Percentiles rank a stretch among this genome's conserved stretches.
Evolutionary conservation across 768 basidiomycete genomes (phyloP).

Genomic region (Tulasnella sp.): DNA sequence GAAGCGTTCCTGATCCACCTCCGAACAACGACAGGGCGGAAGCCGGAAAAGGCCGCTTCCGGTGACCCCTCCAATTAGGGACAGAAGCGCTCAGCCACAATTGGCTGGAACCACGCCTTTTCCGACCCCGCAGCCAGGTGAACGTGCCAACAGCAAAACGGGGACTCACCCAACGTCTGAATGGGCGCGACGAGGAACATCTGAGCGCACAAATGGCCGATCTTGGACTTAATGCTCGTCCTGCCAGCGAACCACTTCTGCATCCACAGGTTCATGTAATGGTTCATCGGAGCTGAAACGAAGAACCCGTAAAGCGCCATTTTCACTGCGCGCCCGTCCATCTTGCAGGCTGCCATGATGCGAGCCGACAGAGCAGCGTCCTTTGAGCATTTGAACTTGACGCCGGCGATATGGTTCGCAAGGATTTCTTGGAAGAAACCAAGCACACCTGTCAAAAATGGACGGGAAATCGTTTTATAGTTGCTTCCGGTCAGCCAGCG

Average conservation of each 20-base stretch:
- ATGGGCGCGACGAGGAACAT: slow-evolving; percentile 69
- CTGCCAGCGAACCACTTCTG: slow-evolving; percentile 71
- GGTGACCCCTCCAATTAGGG: neutral
- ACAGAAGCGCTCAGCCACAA: neutral
- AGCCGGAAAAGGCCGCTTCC: neutral
- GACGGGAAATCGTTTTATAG: neutral
- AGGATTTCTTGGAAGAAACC: slow-evolving; percentile 66
- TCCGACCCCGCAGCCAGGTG: neutral
- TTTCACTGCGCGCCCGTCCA: slow-evolving; percentile 63
- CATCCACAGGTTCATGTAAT: slow-evolving; percentile 56
- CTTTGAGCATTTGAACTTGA: slow-evolving; percentile 32
- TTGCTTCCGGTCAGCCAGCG: neutral
- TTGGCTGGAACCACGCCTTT: neutral
- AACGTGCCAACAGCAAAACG: neutral
- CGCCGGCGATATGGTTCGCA: slow-evolving; percentile 55
- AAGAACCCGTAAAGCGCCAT: slow-evolving; percentile 78
- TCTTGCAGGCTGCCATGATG: slow-evolving; percentile 36
- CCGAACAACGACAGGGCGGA: neutral
- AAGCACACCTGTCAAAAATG: slow-evolving; percentile 24
- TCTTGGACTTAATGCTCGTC: slow-evolving; percentile 47
- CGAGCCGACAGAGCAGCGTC: slow-evolving; percentile 37
- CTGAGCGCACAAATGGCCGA: slow-evolving; percentile 64
- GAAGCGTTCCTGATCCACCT: neutral
- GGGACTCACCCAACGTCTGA: slow-evolving; percentile 43
- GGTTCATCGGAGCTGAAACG: slow-evolving; percentile 72